These are phyloP conservation scores for Setaria italica DNA, from an alignment of 202 grass and related monocot genomes.

Conservation along the genomic window DNA sequence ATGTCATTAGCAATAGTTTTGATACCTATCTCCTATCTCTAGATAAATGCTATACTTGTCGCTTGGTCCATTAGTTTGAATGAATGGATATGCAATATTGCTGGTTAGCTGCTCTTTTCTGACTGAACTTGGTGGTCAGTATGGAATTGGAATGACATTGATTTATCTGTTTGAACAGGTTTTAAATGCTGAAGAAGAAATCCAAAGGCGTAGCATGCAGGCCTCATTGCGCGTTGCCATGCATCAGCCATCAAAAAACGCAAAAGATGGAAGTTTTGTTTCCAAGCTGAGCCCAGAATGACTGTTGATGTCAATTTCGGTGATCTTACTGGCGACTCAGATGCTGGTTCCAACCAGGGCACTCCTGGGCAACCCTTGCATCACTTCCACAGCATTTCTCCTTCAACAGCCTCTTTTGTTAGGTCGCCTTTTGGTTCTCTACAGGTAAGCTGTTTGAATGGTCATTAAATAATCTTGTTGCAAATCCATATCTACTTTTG, in stretches of 20 bases:
- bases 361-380: conserved; percentile 64
- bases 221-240: conserved; percentile 49
- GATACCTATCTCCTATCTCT: background rate
- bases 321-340: conserved; percentile 79
- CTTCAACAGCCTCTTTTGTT: conserved; percentile 69
- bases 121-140: background rate
- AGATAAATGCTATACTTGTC: conserved; percentile 5
- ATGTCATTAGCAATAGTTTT: conserved; percentile 1
- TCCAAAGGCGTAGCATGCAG: conserved; percentile 66
- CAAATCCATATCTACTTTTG: background rate
- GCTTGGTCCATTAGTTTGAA: background rate
- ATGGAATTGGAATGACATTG: background rate
- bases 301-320: conserved; percentile 87
- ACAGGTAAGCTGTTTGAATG: conserved; percentile 56
- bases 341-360: conserved; percentile 81
- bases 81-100: conserved; percentile 4
- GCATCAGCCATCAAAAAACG: conserved; percentile 62
- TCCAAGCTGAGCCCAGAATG: conserved; percentile 61
- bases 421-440: conserved; percentile 77
- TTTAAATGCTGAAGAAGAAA: conserved; percentile 94
- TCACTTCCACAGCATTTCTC: conserved; percentile 75
- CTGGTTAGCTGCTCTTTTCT: background rate
- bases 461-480: conserved; percentile 29
- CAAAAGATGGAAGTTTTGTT: conserved; percentile 57
- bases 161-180: conserved; percentile 63